Percentiles rank a stretch among this genome's conserved stretches.
Evolutionary conservation across 2,329 filamentous ascomycete species (phyloP).

Genomic region (Fusarium sororula): DNA sequence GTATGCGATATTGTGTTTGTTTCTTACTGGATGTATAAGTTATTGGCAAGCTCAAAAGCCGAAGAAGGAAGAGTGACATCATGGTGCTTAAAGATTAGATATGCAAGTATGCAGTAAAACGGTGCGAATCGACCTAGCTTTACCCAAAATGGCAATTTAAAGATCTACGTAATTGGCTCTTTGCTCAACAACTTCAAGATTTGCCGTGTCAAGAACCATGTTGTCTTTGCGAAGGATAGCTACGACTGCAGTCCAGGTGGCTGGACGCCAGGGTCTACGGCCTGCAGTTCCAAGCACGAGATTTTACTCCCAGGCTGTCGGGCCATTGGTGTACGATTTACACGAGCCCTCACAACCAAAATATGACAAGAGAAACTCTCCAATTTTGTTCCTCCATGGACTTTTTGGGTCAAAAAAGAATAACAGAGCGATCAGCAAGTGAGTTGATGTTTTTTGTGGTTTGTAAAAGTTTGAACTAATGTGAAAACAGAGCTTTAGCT

Average conservation of each 20-base stretch:
- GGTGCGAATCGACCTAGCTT: slow-evolving; percentile 14
- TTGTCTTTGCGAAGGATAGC: slow-evolving; percentile 26
- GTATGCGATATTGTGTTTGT: background rate
- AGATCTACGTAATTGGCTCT: slow-evolving; percentile 32
- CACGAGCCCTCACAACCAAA: slow-evolving; percentile 63
- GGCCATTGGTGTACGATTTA: slow-evolving; percentile 69
- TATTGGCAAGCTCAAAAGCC: slow-evolving; percentile 1
- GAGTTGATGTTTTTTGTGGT: slow-evolving; percentile 47
- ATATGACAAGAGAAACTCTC: slow-evolving; percentile 56
- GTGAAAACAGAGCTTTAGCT: slow-evolving; percentile 71
- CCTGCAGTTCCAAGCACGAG: slow-evolving; percentile 8
- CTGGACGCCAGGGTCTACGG: background rate
- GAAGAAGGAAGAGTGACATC: slow-evolving; percentile 29
- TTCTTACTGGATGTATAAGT: background rate
- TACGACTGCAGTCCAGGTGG: background rate
- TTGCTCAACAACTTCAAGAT: slow-evolving; percentile 12
- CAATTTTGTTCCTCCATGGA: slow-evolving; percentile 90
- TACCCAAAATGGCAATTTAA: slow-evolving; percentile 32
- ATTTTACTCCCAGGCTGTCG: slow-evolving; percentile 37
- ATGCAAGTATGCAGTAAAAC: slow-evolving; percentile 38
- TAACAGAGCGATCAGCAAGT: slow-evolving; percentile 95
- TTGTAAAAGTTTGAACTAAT: background rate
- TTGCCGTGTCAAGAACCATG: slow-evolving; percentile 24
- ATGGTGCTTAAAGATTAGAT: slow-evolving; percentile 27
- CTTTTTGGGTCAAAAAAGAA: slow-evolving; percentile 96